Evolutionary conservation across 163 green algal species (phyloP), one percentile per base, ranked within the genome.

Genomic region (Chlorella variabilis): DNA sequence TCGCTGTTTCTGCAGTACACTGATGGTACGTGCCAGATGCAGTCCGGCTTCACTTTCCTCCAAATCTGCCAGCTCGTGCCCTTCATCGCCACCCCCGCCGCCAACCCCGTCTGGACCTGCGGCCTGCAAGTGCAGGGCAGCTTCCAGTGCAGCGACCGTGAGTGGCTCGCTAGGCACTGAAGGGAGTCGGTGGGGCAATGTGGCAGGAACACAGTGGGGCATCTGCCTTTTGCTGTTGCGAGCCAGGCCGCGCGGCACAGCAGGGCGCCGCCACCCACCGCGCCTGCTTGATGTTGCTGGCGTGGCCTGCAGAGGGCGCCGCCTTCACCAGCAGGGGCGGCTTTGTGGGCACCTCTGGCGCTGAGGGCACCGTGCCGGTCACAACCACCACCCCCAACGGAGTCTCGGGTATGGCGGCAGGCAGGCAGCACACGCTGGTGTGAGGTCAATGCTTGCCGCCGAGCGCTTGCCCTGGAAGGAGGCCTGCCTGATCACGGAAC

Each of bases 61-160:
- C 65, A 73, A 27, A 27, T 76, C 25, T 81, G 80, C 80, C 31
- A 58, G 36, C 23, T 29, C 20, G 41, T 75, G 31, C 41, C 70
- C 2, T 77, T 85, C 33, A 18, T 85, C 4, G 8, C 23, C 3
- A 33, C 68, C 23, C 80, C 80, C 4, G 56, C 27, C 4, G 27
- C 73, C 36, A 42, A 71, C 36, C 36, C 73, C 1, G 73, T 68
- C 5, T 87, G 74, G 75, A 79, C 82, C 8, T 87, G 82, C 51
- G 82, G 82, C 38, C n/a, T 87, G 33, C 3, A 41, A 21, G 31
- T 83, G 21, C 38, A 71, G 11, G 82, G 82, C 27, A 66, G 33
- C 71, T 87, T 87, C 49, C 62, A 38, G 8, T 87, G 82, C 51
- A 56, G 80, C 73, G 7, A 48, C 4, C 45, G 71, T 78, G 71